A percentile compares a stretch with the other conserved stretches of the same genome.
These are phyloP conservation scores for Grosmannia serpens DNA, from an alignment of 2,329 filamentous ascomycete species.

Conservation along the genomic window DNA sequence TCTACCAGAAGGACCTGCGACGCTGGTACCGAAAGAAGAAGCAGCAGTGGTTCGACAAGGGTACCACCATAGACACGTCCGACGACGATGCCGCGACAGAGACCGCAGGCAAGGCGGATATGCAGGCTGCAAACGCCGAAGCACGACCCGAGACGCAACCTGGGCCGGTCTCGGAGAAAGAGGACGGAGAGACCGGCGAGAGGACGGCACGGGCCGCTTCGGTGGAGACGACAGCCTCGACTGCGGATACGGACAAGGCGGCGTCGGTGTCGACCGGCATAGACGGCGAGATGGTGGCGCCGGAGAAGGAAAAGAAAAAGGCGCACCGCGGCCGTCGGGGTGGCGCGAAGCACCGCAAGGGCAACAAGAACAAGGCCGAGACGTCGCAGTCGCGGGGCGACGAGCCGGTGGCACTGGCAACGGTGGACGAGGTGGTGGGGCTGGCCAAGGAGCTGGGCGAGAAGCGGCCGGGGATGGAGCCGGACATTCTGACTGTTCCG, in stretches of 20 bases:
- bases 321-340: conserved; percentile 60
- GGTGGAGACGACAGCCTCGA: neutral
- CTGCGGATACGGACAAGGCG: neutral
- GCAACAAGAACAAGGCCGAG: conserved; percentile 33
- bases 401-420: conserved; percentile 24
- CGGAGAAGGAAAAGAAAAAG: conserved; percentile 49
- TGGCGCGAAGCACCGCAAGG: conserved; percentile 55
- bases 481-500: conserved; percentile 47
- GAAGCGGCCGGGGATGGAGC: conserved; percentile 39
- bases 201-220: neutral
- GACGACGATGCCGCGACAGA: neutral
- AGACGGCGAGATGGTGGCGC: conserved; percentile 12
- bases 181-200: neutral
- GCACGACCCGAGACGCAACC: neutral
- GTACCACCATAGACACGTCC: neutral
- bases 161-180: neutral
- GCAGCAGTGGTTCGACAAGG: conserved; percentile 2
- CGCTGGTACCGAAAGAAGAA: conserved; percentile 12
- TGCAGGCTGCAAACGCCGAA: neutral
- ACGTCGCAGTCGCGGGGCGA: conserved; percentile 38
- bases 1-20: conserved; percentile 21
- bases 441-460: conserved; percentile 47
- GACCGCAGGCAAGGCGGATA: neutral
- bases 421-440: conserved; percentile 51
- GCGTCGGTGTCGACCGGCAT: neutral